Percentiles rank a stretch among this genome's conserved stretches.
Evolutionary conservation across 257 asterid species (phyloP).

Genomic region (Solanum megistacrolobum): DNA sequence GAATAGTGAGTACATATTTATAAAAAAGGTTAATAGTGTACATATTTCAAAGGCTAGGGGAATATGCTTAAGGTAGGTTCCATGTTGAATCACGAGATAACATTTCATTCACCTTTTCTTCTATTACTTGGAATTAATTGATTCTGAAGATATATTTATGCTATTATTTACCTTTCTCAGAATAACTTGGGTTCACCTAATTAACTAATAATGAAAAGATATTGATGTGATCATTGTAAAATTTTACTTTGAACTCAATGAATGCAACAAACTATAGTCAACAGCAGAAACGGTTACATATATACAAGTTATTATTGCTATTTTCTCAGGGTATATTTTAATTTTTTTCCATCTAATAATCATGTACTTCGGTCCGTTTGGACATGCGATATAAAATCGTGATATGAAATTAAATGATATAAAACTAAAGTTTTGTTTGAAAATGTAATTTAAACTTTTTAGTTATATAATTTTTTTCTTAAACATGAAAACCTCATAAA

Average conservation of each 20-base stretch:
- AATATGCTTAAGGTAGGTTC: background rate
- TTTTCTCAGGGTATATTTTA: too few relatives aligned
- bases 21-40: background rate
- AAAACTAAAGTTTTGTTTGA: background rate
- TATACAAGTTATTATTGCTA: background rate
- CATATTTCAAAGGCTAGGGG: background rate
- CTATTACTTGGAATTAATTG: background rate
- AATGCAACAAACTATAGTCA: background rate
- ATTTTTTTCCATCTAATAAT: background rate
- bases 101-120: background rate
- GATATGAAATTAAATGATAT: too few relatives aligned
- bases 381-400: too few relatives aligned
- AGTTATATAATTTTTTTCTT: background rate
- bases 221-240: background rate
- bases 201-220: background rate
- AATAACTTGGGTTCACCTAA: background rate
- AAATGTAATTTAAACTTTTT: fast-evolving
- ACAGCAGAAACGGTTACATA: background rate
- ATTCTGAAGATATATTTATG: background rate
- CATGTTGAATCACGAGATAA: background rate
- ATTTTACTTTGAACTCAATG: background rate
- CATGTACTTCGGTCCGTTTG: background rate
- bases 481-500: background rate
- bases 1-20: background rate
- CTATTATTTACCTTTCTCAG: background rate